Evolutionary conservation across 2,329 filamentous ascomycete species (phyloP), one percentile per base, ranked within the genome.

Genomic region (Trichoderma aggressivum): DNA sequence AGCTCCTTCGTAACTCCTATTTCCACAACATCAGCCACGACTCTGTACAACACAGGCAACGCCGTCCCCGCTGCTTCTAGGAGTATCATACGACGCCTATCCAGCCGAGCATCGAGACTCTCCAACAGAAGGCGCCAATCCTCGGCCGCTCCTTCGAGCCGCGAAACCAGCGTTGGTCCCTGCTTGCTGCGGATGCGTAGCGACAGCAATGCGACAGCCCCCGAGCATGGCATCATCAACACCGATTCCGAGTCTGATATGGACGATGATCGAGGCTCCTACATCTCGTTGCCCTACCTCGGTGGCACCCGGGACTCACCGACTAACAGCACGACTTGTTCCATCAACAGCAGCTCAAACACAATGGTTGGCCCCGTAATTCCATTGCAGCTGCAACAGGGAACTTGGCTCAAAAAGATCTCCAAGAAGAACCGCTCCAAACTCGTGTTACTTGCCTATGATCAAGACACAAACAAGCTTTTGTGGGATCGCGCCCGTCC

Each of bases 81-180:
- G 24, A 18, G 79, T 64, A 82, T 98, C 70, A 97, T 98, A 75
- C 90, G 96, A 73, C 89, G 94, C 73, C 84, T 98, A 26, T 98
- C 96, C 36, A 93, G 92, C 76, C 90, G 91, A 73, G 93, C 94
- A 7, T 89, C 89, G 60, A 91, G 89, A 47, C 82, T 91, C 85
- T 79, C 90, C 79, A 82, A 81, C 50, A 87, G 91, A 72, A 89
- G 94, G 73, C 88, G 94, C 73, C 91, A 92, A 73, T 97, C 93
- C 18, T 94, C 93, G 3, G 91, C 91, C 1, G 88, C 92, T 58
- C 88, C 92, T 24, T 89, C 90, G 72, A 93, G 91, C 79, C 90
- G 94, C 55, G 94, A 98, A 78, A 91, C 92, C 73, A 98, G 94
- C 78, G 91, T 94, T 30, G 96, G 96, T 0, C 96, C 96, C 2